Evolutionary conservation across 1,284 basidiomycete species (phyloP).

Genomic region (Melampsora americana): DNA sequence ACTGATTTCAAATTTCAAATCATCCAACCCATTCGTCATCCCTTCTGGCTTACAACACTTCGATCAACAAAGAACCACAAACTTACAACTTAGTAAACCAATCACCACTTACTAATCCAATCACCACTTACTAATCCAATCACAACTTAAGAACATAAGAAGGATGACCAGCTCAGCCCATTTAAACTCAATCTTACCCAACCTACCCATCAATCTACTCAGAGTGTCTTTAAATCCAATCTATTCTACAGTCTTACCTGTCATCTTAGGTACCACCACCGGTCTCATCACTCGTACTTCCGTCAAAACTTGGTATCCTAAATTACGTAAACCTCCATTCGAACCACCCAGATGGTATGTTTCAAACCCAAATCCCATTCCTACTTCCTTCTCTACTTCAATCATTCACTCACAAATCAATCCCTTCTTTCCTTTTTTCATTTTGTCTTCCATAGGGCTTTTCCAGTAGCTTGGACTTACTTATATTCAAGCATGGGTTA

Average conservation of each 20-base stretch:
- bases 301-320: constrained; percentile 46
- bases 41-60: no score
- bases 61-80: no score
- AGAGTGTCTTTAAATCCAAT: constrained; percentile 50
- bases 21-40: no score
- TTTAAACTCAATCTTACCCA: background rate
- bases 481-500: constrained; percentile 53
- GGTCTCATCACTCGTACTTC: constrained; percentile 48
- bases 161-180: no score
- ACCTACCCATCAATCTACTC: constrained; percentile 25
- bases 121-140: no score
- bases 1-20: no score
- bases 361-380: background rate
- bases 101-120: no score
- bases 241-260: constrained; percentile 51
- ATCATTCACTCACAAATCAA: background rate
- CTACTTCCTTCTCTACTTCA: background rate
- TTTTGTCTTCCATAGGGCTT: constrained; percentile 36
- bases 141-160: no score
- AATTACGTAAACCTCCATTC: constrained; percentile 15
- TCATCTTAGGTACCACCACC: constrained; percentile 47
- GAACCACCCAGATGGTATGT: constrained; percentile 28
- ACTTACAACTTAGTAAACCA: no score
- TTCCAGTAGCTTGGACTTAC: constrained; percentile 49
- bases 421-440: background rate